Base-by-base conservation (phyloP, 352 stramenopile species). In the Phytophthora boehmeriae region DNA sequence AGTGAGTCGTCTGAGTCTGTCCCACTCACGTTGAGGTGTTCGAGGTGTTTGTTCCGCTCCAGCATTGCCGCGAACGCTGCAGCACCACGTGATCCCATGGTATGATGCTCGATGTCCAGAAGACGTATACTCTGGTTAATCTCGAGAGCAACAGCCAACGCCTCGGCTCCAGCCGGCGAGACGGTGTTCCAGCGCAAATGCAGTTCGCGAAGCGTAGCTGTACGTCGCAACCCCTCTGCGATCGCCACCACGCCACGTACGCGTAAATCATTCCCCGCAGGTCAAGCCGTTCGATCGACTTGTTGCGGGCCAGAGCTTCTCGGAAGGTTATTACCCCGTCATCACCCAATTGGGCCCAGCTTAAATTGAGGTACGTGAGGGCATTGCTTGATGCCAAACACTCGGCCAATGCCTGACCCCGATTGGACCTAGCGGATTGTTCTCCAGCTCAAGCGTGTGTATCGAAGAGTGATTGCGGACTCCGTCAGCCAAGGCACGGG, bases 21-120 rank as follows among this genome's bases (percentile, higher is more conserved):
- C 8, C 82, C 82, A 22, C 83, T 75, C 70, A 93, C 80, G 32
- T 92, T 88, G 25, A 93, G 55, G 10, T 83, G 63, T 39, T 77
- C 55, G 0, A 92, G 76, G 4, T 66, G 61, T 17, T 57, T 79
- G 55, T 92, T 93, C 43, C 50, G 59, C 9, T 43, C 47, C 16
- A 93, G 70, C 85, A 92, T 93, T 1, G 44, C 64, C 0, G 81
- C 79, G 54, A 95, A 90, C 2, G 81, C 83, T 14, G 43, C 35
- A 8, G 78, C 86, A 5, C 86, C 83, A 19, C 60, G 63, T 3
- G 57, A 46, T 0, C 78, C 80, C 79, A 93, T 93, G 0, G 76
- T 80, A 48, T 93, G 85, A 46, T 90, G 78, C 53, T 90, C 80
- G 58, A 93, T 88, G 46, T 93, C 85, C 1, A 93, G 68, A 4